These are phyloP conservation scores for Ogataea pini DNA, from an alignment of 805 yeast genomes.

Conservation along the genomic window DNA sequence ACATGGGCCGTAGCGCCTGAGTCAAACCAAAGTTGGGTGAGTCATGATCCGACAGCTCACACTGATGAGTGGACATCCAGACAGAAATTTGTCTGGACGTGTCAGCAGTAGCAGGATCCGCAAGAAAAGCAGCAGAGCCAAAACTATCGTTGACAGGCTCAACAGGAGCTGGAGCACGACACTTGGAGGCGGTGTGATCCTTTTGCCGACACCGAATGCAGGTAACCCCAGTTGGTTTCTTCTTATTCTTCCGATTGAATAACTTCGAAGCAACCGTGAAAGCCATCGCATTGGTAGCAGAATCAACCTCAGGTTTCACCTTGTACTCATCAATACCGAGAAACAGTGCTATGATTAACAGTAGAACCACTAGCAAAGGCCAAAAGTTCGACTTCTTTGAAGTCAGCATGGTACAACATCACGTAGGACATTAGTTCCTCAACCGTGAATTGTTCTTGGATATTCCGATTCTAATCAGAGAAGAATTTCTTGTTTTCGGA, in stretches of 20 bases:
- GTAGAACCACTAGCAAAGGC: constrained; percentile 4
- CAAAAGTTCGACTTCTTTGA: neutral
- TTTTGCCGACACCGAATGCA: neutral
- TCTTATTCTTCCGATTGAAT: neutral
- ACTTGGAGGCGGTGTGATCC: neutral
- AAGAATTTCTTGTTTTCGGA: too few relatives aligned
- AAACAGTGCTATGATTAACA: neutral
- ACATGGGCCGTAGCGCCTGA: constrained; percentile 1
- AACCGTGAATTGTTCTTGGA: neutral
- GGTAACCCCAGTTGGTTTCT: neutral
- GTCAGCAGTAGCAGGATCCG: neutral
- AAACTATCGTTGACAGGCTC: neutral
- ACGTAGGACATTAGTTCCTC: neutral
- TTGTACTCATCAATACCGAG: neutral
- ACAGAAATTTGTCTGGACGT: neutral
- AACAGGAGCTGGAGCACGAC: constrained; percentile 1
- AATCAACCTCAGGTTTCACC: neutral
- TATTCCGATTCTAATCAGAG: neutral
- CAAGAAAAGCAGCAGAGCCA: neutral
- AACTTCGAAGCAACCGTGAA: neutral
- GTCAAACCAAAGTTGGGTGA: constrained; percentile 4
- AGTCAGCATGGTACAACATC: neutral
- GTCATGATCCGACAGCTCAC: constrained; percentile 1
- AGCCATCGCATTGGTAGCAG: neutral
- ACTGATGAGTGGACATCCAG: neutral